Percentiles rank a stretch among this genome's conserved stretches.
These are phyloP conservation scores for Lepiota venenata DNA, from an alignment of 768 basidiomycete species.

Conservation along the genomic window DNA sequence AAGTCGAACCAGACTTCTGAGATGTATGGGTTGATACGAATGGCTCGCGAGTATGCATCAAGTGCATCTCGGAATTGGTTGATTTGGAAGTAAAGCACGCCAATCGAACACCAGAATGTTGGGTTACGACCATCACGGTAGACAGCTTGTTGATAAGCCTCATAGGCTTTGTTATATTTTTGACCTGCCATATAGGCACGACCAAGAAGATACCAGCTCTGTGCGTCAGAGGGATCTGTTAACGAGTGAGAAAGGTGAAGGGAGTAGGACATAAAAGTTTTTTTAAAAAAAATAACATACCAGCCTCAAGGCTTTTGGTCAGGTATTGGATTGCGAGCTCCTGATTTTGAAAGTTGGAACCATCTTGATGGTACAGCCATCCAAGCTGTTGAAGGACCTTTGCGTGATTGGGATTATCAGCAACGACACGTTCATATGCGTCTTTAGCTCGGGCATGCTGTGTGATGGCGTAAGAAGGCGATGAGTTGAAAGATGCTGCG, in stretches of 20 bases:
- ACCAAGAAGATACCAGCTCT: constrained; percentile 98
- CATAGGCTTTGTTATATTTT: constrained; percentile 99
- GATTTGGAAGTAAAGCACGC: constrained; percentile 98
- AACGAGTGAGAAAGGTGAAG: constrained; percentile 6
- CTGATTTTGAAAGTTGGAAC: constrained; percentile 93
- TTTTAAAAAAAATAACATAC: constrained; percentile 58
- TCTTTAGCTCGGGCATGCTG: constrained; percentile 90
- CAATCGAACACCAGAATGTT: constrained; percentile 99
- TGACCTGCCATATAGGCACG: constrained; percentile 98
- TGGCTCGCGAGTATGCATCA: constrained; percentile 97
- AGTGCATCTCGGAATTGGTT: constrained; percentile 99
- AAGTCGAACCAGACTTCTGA: constrained; percentile 96
- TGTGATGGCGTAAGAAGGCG: constrained; percentile 12
- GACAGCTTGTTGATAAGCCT: constrained; percentile 98
- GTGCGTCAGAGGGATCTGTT: constrained; percentile 89
- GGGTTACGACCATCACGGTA: constrained; percentile 99
- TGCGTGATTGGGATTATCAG: constrained; percentile 90
- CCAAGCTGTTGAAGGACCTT: constrained; percentile 98
- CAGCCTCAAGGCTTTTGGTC: constrained; percentile 93
- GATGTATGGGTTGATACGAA: constrained; percentile 98
- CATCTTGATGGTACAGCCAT: constrained; percentile 96
- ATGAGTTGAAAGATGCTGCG: constrained; percentile 9
- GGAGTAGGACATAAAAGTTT: background rate
- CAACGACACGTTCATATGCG: constrained; percentile 93
- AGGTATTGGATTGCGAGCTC: constrained; percentile 92